Evolutionary conservation across 345 rosid species (phyloP).

Genomic region (Aegle marmelos): DNA sequence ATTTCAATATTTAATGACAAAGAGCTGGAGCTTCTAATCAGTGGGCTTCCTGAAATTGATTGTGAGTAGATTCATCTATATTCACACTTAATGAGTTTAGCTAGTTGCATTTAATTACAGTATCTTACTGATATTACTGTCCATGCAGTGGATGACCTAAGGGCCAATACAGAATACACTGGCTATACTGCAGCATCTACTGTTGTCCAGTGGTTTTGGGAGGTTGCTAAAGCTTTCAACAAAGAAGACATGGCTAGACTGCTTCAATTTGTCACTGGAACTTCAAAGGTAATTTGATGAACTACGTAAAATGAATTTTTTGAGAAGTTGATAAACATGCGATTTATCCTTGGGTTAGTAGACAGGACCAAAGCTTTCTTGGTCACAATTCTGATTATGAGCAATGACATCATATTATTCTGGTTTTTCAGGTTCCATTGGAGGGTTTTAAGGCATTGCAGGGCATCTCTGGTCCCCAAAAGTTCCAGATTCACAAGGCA

Average conservation of each 20-base stretch:
- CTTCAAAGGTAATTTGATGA: constrained; percentile 66
- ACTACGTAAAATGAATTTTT: not conserved
- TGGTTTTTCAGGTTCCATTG: constrained; percentile 70
- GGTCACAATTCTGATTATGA: not conserved
- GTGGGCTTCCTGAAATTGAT: constrained; percentile 99
- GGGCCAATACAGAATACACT: constrained; percentile 79
- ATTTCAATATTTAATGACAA: constrained; percentile 91
- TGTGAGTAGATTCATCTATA: constrained; percentile 50
- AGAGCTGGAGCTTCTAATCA: constrained; percentile 98
- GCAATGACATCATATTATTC: not conserved
- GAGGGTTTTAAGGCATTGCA: constrained; percentile 85
- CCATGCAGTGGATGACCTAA: constrained; percentile 80
- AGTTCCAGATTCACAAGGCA: constrained; percentile 94
- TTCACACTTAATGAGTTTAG: not conserved
- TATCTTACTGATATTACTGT: constrained; percentile 6
- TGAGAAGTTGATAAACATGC: not conserved
- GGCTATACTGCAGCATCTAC: constrained; percentile 81
- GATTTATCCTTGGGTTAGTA: not conserved
- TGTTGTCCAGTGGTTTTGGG: constrained; percentile 97
- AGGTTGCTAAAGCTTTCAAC: constrained; percentile 79
- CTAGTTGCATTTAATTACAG: constrained; percentile 7
- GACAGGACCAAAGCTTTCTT: not conserved
- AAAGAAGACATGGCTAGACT: constrained; percentile 97
- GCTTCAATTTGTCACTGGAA: constrained; percentile 94
- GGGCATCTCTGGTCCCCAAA: constrained; percentile 96